Base-by-base conservation (phyloP, 2,329 filamentous ascomycete species). In the Dothidotthia symphoricarpi region DNA sequence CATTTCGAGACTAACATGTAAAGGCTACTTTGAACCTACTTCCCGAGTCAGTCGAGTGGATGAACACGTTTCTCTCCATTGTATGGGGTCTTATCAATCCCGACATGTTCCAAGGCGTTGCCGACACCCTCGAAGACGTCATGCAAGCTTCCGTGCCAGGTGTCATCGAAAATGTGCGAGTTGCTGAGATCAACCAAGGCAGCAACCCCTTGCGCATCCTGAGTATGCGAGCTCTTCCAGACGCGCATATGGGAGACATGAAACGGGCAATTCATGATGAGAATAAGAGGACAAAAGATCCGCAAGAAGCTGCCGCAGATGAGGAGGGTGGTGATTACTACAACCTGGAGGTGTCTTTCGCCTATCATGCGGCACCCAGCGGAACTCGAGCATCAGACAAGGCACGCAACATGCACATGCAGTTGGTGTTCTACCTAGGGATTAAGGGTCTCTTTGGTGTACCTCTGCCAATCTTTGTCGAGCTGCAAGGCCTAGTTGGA, bases 391-490 rank as follows among this genome's bases (percentile, higher is more conserved):
- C 88, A 11, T 85, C 86, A 2, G 85, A 86, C 30, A 93, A 90
- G 67, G 88, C 89, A 5, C 81, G 85, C 51, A 97, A 96, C 63
- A 95, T 96, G 88, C 90, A 95, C 58, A 95, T 96, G 88, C 86
- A 94, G 57, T 70, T 97, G 11, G 81, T 96, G 7, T 97, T 98
- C 65, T 97, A 96, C 50, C 77, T 97, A 1, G 93, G 93, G 40
- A 73, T 95, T 59, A 88, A 86, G 60, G 90, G 90, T 0, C 74
- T 96, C 4, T 93, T 96, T 52, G 90, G 90, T 17, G 83, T 95
- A 0, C 89, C 89, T 0, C 74, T 95, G 14, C 89, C 88, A 0
- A 86, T 95, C 32, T 94, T 85, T 61, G 88, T 95, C 39, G 90
- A 96, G 66, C 74, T 97, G n/a, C 82, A 86, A 51, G 85, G 88